Evolutionary conservation across 768 basidiomycete species (phyloP).

Genomic region (Boletus sensibilis): DNA sequence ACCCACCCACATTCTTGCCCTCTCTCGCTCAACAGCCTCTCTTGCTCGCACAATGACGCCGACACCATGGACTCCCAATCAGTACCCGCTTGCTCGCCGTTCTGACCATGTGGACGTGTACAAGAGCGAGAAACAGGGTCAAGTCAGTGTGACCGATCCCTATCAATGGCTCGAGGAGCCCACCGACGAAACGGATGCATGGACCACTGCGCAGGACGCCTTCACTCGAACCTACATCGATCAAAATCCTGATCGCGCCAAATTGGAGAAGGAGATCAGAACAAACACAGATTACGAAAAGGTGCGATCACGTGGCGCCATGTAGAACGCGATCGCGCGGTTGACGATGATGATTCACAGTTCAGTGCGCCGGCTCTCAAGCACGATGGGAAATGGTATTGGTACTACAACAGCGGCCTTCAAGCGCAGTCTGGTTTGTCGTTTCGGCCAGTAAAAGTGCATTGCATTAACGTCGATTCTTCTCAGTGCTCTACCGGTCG

Average conservation of each 20-base stretch:
- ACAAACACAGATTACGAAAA: slow-evolving; percentile 52
- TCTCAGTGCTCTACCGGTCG: slow-evolving; percentile 60
- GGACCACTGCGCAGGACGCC: slow-evolving; percentile 59
- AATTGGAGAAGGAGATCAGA: slow-evolving; percentile 58
- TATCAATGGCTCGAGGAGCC: slow-evolving; percentile 74
- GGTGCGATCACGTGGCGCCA: slow-evolving; percentile 25
- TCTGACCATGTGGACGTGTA: slow-evolving; percentile 68
- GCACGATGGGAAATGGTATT: slow-evolving; percentile 75
- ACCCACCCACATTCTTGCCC: background rate
- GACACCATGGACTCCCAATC: slow-evolving; percentile 52
- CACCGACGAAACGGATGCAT: slow-evolving; percentile 60
- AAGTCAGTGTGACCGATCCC: slow-evolving; percentile 65
- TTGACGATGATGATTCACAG: slow-evolving; percentile 34
- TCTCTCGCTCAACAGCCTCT: slow-evolving; percentile 6
- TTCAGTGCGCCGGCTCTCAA: slow-evolving; percentile 62
- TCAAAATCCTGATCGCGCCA: slow-evolving; percentile 56
- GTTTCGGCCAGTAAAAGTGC: background rate
- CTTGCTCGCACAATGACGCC: slow-evolving; percentile 34
- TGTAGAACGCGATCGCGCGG: background rate
- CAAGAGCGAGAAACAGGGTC: slow-evolving; percentile 59
- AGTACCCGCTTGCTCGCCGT: slow-evolving; percentile 64
- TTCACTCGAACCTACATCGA: slow-evolving; percentile 62
- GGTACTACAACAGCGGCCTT: slow-evolving; percentile 76
- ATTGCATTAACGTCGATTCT: background rate
- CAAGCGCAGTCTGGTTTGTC: slow-evolving; percentile 56